Conservation (phyloP, 2,329 filamentous ascomycete genomes). For the Cladosporium sp. region DNA sequence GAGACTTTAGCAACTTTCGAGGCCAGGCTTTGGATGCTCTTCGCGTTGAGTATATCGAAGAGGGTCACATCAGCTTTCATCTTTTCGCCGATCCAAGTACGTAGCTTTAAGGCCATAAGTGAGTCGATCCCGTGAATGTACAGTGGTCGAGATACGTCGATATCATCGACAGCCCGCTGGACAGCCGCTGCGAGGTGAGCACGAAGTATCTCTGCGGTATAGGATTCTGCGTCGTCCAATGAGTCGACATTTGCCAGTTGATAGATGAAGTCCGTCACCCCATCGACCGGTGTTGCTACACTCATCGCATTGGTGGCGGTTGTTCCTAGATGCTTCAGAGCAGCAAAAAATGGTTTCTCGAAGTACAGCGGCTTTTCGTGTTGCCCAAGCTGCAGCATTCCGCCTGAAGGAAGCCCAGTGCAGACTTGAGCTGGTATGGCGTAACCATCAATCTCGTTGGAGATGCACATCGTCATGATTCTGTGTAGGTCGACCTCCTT, state of each 20-base stretch:
- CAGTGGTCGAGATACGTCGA: constrained; percentile 9
- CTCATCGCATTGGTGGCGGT: background rate
- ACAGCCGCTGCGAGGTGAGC: background rate
- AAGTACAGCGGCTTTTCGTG: background rate
- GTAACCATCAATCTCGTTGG: background rate
- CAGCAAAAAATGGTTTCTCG: background rate
- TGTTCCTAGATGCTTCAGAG: background rate
- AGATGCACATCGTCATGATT: constrained; percentile 2
- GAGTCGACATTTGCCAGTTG: background rate
- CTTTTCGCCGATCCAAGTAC: background rate
- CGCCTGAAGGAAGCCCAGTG: background rate
- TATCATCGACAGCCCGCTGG: constrained; percentile 8
- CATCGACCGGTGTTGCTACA: background rate
- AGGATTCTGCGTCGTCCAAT: background rate
- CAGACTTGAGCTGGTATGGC: background rate
- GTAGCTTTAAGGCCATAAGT: constrained; percentile 36
- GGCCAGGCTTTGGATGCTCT: background rate
- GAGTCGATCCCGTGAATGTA: constrained; percentile 35
- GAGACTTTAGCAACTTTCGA: background rate
- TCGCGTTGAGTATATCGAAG: constrained; percentile 4
- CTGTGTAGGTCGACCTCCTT: background rate
- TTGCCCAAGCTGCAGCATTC: background rate
- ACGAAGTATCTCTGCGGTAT: background rate
- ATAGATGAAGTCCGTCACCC: background rate
- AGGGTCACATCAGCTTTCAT: background rate